Conservation (phyloP, 2,329 filamentous ascomycete species). For the Parascedosporium putredinis region DNA sequence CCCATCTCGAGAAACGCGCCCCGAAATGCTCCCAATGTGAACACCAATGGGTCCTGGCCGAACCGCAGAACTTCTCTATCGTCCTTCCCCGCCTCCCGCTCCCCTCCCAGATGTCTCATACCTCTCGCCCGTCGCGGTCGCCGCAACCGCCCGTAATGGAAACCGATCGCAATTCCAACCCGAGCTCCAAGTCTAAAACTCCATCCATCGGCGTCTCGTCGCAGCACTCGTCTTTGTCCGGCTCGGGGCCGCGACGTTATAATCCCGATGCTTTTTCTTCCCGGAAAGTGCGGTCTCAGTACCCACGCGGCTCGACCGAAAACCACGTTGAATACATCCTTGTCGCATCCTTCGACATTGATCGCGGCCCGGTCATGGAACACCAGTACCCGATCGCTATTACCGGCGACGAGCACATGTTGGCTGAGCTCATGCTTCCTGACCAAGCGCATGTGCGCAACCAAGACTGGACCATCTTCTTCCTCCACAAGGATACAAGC, state of each 20-base stretch:
- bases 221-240: slow-evolving; percentile 49
- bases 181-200: slow-evolving; percentile 49
- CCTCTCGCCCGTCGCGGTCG: slow-evolving; percentile 42
- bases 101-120: slow-evolving; percentile 48
- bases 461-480: slow-evolving; percentile 99
- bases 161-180: slow-evolving; percentile 36
- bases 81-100: slow-evolving; percentile 51
- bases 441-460: slow-evolving; percentile 91
- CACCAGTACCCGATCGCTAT: slow-evolving; percentile 94
- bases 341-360: slow-evolving; percentile 94
- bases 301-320: slow-evolving; percentile 62
- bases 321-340: slow-evolving; percentile 99
- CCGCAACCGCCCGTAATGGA: slow-evolving; percentile 40
- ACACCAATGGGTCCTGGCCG: slow-evolving; percentile 15
- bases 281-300: slow-evolving; percentile 60
- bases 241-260: slow-evolving; percentile 31
- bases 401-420: slow-evolving; percentile 93
- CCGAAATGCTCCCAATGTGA: slow-evolving; percentile 17
- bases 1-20: slow-evolving; percentile 32
- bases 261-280: slow-evolving; percentile 39
- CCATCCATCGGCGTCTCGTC: slow-evolving; percentile 48
- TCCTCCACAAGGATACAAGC: slow-evolving; percentile 88
- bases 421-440: slow-evolving; percentile 95
- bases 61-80: slow-evolving; percentile 48
- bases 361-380: slow-evolving; percentile 93